Percentiles rank a stretch among this genome's conserved stretches.
These are phyloP conservation scores for Phaeosphaeria sp. DNA, from an alignment of 2,329 filamentous ascomycete genomes.

Conservation along the genomic window DNA sequence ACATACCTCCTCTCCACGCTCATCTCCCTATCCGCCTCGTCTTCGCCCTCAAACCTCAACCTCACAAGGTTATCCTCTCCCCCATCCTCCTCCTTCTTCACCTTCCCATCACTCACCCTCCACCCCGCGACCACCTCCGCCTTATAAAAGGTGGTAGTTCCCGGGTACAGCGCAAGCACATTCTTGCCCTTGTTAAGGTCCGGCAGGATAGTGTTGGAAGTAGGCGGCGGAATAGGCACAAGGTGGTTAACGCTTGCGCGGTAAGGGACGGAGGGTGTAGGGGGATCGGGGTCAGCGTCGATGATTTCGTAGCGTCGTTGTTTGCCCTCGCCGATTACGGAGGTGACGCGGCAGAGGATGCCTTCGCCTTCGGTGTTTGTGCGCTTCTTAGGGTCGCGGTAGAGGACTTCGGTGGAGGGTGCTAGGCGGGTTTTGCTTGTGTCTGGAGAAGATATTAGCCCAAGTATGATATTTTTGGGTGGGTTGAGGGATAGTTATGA, in stretches of 20 bases:
- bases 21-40: conserved; percentile 53
- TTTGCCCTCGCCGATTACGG: conserved; percentile 61
- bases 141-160: conserved; percentile 62
- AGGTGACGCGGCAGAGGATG: conserved; percentile 59
- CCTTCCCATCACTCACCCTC: conserved; percentile 40
- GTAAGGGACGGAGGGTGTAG: conserved; percentile 48
- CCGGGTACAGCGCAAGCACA: conserved; percentile 60
- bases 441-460: conserved; percentile 5
- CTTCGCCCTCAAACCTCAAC: conserved; percentile 58
- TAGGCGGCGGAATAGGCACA: conserved; percentile 52
- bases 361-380: conserved; percentile 55
- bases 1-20: conserved; percentile 61
- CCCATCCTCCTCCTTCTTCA: conserved; percentile 51
- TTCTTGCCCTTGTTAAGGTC: conserved; percentile 51
- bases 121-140: conserved; percentile 56
- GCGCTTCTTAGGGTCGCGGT: conserved; percentile 54
- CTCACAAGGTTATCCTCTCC: conserved; percentile 49
- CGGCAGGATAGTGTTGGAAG: conserved; percentile 49
- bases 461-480: conserved; percentile 3
- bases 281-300: conserved; percentile 55
- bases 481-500: conserved; percentile 3
- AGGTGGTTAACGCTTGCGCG: conserved; percentile 57
- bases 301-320: conserved; percentile 62
- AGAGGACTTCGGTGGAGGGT: conserved; percentile 58
- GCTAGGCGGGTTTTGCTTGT: conserved; percentile 34